Evolutionary conservation across 208 protist species (phyloP).

Genomic region (Leishmania mexicana): DNA sequence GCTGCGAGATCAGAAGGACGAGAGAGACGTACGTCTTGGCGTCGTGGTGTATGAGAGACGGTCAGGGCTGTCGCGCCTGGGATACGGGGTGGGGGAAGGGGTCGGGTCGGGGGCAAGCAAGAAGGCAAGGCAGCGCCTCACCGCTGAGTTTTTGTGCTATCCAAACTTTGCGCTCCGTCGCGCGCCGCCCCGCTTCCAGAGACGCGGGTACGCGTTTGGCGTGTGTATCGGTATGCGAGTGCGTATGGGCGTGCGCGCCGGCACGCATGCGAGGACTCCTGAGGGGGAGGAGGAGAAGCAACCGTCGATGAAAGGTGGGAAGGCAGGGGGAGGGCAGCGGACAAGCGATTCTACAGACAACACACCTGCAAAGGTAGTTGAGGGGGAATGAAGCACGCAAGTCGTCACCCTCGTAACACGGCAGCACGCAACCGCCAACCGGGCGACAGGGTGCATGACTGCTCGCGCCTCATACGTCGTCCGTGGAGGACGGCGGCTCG

Average conservation of each 20-base stretch:
- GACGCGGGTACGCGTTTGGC: not conserved
- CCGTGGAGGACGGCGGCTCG: not conserved
- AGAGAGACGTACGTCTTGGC: slow-evolving; percentile 18
- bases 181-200: not conserved
- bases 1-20: slow-evolving; percentile 18
- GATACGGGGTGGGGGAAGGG: not conserved
- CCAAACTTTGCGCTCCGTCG: not conserved
- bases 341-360: not conserved
- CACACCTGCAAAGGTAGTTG: not conserved
- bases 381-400: not conserved
- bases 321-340: not conserved
- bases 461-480: not conserved
- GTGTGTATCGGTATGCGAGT: not conserved
- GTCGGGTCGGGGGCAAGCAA: not conserved
- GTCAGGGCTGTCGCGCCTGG: not conserved
- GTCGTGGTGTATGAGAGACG: not conserved
- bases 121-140: not conserved
- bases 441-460: not conserved
- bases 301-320: too few species aligned
- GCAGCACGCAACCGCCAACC: not conserved
- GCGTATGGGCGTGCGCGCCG: not conserved
- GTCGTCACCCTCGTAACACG: not conserved
- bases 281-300: not conserved
- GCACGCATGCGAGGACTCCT: not conserved
- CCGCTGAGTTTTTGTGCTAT: not conserved